A percentile compares a stretch with the other conserved stretches of the same genome.
Evolutionary conservation across 192 early-diverging fungal species (phyloP).

Genomic region (Umbelopsis isabellina): DNA sequence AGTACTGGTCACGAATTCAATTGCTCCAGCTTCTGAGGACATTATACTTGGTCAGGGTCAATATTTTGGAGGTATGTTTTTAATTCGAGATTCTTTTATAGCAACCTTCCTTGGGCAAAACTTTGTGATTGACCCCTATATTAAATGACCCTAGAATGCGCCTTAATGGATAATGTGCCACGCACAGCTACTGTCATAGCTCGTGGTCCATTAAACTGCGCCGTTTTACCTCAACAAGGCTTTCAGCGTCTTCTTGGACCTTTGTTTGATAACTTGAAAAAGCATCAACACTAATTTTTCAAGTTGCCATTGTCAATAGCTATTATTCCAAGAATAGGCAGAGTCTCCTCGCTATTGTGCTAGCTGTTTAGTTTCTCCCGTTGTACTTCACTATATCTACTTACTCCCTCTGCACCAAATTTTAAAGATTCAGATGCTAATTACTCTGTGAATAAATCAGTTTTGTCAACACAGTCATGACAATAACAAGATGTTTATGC

Average conservation of each 20-base stretch:
- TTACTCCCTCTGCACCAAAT: no score
- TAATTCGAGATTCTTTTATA: neutral
- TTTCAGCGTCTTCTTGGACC: conserved; percentile 71
- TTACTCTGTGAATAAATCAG: no score
- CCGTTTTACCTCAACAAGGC: conserved; percentile 65
- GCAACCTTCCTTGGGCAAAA: neutral
- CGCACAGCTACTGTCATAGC: conserved; percentile 65
- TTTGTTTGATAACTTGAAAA: conserved; percentile 1
- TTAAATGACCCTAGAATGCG: conserved; percentile 54
- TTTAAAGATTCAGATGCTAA: no score
- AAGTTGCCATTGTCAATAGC: no score
- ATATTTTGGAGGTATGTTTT: conserved; percentile 71
- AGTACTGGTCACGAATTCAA: conserved; percentile 50
- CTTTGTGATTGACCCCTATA: conserved; percentile 20
- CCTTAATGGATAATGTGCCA: conserved; percentile 65
- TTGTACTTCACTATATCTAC: no score
- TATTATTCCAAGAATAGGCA: no score
- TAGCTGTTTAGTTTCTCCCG: no score
- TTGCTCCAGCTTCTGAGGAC: conserved; percentile 38
- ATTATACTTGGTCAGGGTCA: conserved; percentile 48
- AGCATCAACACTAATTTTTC: neutral
- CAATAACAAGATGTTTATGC: no score
- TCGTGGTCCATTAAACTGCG: conserved; percentile 61
- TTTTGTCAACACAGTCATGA: no score
- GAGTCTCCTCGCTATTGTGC: no score